A percentile compares a stretch with the other conserved stretches of the same genome.
phyloP scores from a whole-genome alignment of 129 eudicot species.

The Flaveria linearis region DNA sequence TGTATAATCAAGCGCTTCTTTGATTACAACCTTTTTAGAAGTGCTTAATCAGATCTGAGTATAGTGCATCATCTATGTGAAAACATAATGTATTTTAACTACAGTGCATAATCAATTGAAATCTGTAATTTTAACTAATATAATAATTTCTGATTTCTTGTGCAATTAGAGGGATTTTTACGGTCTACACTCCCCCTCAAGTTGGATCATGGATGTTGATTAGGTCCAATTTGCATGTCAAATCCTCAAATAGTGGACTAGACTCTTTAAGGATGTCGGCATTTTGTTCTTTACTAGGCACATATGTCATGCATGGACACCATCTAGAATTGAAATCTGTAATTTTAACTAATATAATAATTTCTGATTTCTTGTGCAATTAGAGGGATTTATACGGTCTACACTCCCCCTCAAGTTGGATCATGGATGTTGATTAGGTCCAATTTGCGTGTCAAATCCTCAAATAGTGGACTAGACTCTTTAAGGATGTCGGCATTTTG shows the following conservation, averaged over 20 bases:
- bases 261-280: neutral
- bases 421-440: neutral
- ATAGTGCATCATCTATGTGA: neutral
- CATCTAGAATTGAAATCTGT: neutral
- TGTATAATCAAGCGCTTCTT: neutral
- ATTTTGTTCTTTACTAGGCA: neutral
- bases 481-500: neutral
- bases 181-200: neutral
- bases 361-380: too few relatives aligned
- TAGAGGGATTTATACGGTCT: neutral
- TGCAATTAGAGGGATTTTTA: neutral
- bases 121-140: neutral
- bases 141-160: neutral
- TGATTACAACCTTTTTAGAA: constrained; percentile 2
- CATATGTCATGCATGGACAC: neutral
- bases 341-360: neutral
- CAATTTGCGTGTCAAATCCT: neutral
- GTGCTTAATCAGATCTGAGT: constrained; percentile 6
- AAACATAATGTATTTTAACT: neutral
- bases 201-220: neutral
- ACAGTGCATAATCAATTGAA: neutral
- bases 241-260: neutral
- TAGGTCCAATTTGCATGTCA: neutral
- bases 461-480: neutral
- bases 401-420: neutral